Evolutionary conservation across 306 rosid species (phyloP), one percentile per base, ranked within the genome.

Genomic region (Citrullus colocynthis): DNA sequence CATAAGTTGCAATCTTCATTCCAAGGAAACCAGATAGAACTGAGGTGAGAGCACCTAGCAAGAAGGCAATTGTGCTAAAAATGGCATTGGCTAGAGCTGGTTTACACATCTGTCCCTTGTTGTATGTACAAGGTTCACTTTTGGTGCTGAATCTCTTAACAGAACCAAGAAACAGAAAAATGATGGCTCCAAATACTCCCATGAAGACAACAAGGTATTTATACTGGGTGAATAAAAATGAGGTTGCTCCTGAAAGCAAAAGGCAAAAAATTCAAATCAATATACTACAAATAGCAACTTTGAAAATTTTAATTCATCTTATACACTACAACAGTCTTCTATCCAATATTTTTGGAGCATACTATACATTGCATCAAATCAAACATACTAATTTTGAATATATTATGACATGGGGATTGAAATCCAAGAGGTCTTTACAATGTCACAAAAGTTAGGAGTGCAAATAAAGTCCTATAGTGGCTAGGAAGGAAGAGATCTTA

Each of bases 1-100:
- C 97, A 79, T 89, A 89, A 16, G 90, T 88, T 0, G 93, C 96
- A 41, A 91, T 86, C 82, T 91, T 91, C 92, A 89, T 91, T 71
- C 91, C 90, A 9, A 85, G 89, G 76, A 88, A 91, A 21, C 88
- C 93, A 6, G 89, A 89, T 6, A 88, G 86, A 77, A 88, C 89
- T 4, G 92, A 88, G 11, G 92, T 89, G 20, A 89, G 5, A 75
- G 89, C 88, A 65, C 92, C 97, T 5, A 88, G 87, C 71, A 88
- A 88, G 86, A 89, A 91, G 52, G 92, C 90, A 59, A 86, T 28
- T n/a, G 90, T 85, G 78, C 75, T 88, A 60, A 87, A 89, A 61
- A 84, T 3, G 61, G 91, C 92, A 78, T 84, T 91, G 76, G 96
- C 93, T 66, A 86, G 77, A 57, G 96, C 89, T 44, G 93, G 93